Evolutionary conservation across 176 grass and related monocot species (phyloP).

Genomic region (Microstegium vimineum): DNA sequence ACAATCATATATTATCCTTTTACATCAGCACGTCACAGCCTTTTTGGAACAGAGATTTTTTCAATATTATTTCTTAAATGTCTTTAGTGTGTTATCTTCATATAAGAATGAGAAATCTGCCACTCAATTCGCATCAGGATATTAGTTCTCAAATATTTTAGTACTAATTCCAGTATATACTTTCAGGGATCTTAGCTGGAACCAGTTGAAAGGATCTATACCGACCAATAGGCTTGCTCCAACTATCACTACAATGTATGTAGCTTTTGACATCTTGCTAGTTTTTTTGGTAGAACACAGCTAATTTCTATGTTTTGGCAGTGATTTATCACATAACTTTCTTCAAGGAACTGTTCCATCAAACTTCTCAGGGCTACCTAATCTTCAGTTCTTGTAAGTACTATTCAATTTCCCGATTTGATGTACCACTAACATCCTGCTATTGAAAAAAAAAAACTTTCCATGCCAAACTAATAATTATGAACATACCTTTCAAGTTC

Average conservation of each 20-base stretch:
- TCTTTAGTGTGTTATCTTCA: neutral
- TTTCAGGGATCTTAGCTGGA: slow-evolving; percentile 99
- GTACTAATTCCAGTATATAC: slow-evolving; percentile 10
- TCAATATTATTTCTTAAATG: neutral
- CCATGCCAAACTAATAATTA: slow-evolving; percentile 4
- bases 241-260: slow-evolving; percentile 85
- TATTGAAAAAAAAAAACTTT: neutral
- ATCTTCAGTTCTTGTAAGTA: slow-evolving; percentile 88
- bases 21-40: neutral
- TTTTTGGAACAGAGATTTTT: slow-evolving; percentile 4
- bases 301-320: slow-evolving; percentile 32
- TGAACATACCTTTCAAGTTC: slow-evolving; percentile 9
- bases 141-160: neutral
- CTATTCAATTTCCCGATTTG: neutral
- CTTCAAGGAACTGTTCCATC: slow-evolving; percentile 69
- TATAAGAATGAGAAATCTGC: neutral
- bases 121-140: neutral
- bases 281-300: slow-evolving; percentile 3
- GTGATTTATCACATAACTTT: slow-evolving; percentile 73
- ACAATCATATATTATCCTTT: slow-evolving; percentile 20
- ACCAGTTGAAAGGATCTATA: slow-evolving; percentile 75
- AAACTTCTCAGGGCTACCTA: slow-evolving; percentile 70
- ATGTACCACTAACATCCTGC: neutral
- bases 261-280: neutral
- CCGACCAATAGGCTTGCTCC: slow-evolving; percentile 62